A percentile compares a stretch with the other conserved stretches of the same genome.
phyloP scores from a whole-genome alignment of 1,284 basidiomycete genomes.

The Tetrapyrgos nigripes region DNA sequence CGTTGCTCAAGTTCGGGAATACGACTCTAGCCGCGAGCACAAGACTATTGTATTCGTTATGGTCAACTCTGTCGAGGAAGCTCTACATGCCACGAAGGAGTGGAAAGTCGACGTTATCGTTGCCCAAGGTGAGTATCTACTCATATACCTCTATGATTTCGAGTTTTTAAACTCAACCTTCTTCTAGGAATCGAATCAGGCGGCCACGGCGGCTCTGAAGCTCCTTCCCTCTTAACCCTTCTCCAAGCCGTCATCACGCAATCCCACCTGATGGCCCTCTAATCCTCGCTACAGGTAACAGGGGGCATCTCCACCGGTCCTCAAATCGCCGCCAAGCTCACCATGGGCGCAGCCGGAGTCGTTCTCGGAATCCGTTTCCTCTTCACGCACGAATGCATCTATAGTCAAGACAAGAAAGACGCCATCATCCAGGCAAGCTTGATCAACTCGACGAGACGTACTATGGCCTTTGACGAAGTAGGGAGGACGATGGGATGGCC shows the following conservation, averaged over 20 bases:
- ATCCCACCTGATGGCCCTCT: constrained; percentile 42
- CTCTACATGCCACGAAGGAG: constrained; percentile 22
- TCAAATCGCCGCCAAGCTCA: constrained; percentile 55
- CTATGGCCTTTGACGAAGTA: constrained; percentile 52
- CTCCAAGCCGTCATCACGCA: constrained; percentile 47
- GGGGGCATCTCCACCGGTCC: constrained; percentile 47
- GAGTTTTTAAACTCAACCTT: no score
- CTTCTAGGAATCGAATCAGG: constrained; percentile 61
- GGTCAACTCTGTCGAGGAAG: constrained; percentile 30
- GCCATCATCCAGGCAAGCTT: constrained; percentile 46
- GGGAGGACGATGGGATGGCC: constrained; percentile 55
- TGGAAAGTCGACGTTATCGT: constrained; percentile 33
- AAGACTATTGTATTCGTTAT: constrained; percentile 32
- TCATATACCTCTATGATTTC: not conserved
- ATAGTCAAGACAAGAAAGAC: constrained; percentile 47
- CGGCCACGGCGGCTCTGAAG: constrained; percentile 52
- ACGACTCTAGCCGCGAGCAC: constrained; percentile 20
- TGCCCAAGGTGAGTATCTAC: constrained; percentile 32
- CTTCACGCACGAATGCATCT: constrained; percentile 54
- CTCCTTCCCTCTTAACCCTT: constrained; percentile 51
- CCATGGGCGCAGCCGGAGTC: constrained; percentile 56
- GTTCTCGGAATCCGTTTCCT: constrained; percentile 62
- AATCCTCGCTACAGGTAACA: constrained; percentile 52
- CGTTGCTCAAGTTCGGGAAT: constrained; percentile 19
- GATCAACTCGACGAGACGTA: constrained; percentile 47